Base-by-base conservation (phyloP, 345 rosid species). In the Heritiera fomes region DNA sequence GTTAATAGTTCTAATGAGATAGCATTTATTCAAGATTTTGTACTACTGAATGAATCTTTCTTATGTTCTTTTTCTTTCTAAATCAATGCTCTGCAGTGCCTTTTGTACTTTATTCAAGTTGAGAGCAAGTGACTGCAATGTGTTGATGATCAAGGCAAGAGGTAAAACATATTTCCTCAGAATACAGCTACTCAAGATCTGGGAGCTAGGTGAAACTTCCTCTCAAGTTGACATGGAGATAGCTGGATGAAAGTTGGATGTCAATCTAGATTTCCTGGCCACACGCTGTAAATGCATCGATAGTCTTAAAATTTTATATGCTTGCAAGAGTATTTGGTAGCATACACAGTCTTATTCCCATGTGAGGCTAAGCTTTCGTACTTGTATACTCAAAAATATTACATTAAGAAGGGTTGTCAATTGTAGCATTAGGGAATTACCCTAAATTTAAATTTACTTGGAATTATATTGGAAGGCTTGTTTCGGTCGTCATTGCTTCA, bases 61-160 rank as follows among this genome's bases (percentile, higher is more conserved):
- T 34, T 3, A 11, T 50, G 15, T 43, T 50, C 20, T 2, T 9
- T 7, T 40, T 77, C 8, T 70, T 78, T 68, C 77, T 83, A 63
- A 34, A 59, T 40, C 38, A 14, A 32, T 63, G 67, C 62, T 28
- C 34, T 85, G 77, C 92, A 92, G 98, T 90, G 84, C 89, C 89
- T 20, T 87, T 89, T 80, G 80, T 88, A 49, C 58, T 80, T 73
- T 89, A 84, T 78, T 89, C 89, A 49, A 76, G 89, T 76, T 91
- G 91, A 87, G 76, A 79, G 52, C 83, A 64, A 18, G 32, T 64
- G 63, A 63, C 59, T 64, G 79, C 23, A 23, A 40, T 38, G 38
- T 9, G 20, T 18, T 34, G 58, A 7, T 15, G 56, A 45, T 28
- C 45, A 49, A 75, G 41, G 14, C 55, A 18, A 60, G 55, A 61